A percentile compares a stretch with the other conserved stretches of the same genome.
Conservation (phyloP, 371 early-diverging fungal species). For the Rhizomucor miehei region DNA sequence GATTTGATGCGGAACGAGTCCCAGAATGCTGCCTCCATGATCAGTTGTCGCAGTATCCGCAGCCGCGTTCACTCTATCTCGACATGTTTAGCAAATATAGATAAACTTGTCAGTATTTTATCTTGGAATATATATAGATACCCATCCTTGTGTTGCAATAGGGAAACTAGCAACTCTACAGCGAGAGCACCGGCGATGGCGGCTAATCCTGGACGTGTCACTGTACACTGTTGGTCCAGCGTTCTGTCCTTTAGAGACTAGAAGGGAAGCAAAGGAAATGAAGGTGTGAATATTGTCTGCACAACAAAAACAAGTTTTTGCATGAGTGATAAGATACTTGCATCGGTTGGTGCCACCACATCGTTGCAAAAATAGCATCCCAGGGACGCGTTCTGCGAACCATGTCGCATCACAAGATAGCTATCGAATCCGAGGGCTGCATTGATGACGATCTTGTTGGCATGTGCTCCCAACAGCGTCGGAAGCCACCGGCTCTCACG, state of each 20-base stretch:
- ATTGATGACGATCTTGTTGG: conserved; percentile 80
- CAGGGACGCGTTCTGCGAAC: conserved; percentile 39
- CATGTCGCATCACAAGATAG: conserved; percentile 96
- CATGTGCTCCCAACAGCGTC: conserved; percentile 72
- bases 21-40: conserved; percentile 39
- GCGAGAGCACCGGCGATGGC: conserved; percentile 83
- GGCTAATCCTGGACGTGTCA: conserved; percentile 93
- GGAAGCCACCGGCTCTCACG: conserved; percentile 97
- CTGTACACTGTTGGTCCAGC: conserved; percentile 97
- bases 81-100: neutral
- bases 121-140: conserved; percentile 23
- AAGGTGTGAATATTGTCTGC: neutral
- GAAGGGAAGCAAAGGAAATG: too few species aligned
- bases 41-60: conserved; percentile 14
- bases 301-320: neutral
- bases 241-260: conserved; percentile 92
- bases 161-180: conserved; percentile 87
- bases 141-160: conserved; percentile 84
- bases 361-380: conserved; percentile 98
- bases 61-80: conserved; percentile 12
- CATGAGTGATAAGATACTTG: conserved; percentile 29
- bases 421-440: conserved; percentile 96
- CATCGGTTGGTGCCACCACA: conserved; percentile 91
- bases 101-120: neutral
- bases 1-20: conserved; percentile 89